Evolutionary conservation across 345 rosid species (phyloP).

Genomic region (Excoecaria agallocha): DNA sequence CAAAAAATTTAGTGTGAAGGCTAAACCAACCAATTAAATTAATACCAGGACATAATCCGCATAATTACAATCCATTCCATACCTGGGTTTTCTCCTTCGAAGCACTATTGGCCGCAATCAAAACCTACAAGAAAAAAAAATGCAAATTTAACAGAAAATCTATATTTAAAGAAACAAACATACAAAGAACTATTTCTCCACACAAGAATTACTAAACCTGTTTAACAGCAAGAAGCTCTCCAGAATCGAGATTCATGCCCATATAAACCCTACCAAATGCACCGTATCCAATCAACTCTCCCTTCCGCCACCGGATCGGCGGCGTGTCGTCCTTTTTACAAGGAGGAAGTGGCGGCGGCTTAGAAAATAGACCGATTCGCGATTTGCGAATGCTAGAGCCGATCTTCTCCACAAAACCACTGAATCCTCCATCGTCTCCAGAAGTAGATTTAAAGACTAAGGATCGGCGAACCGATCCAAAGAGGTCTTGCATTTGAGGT

Average conservation of each 20-base stretch:
- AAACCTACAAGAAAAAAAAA: slow-evolving; percentile 39
- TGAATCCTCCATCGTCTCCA: slow-evolving; percentile 26
- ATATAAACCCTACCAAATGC: slow-evolving; percentile 36
- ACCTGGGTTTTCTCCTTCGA: slow-evolving; percentile 79
- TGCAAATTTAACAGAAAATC: not conserved
- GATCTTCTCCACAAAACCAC: slow-evolving; percentile 30
- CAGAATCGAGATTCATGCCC: slow-evolving; percentile 41
- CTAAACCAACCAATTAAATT: not conserved
- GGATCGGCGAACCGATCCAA: slow-evolving; percentile 39
- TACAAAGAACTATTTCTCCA: not conserved
- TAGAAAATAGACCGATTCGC: slow-evolving; percentile 27
- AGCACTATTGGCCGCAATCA: slow-evolving; percentile 56
- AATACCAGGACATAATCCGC: not conserved
- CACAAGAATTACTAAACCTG: slow-evolving; percentile 20
- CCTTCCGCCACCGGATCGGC: slow-evolving; percentile 36
- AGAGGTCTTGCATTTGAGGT: slow-evolving; percentile 28
- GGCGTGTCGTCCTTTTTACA: slow-evolving; percentile 23
- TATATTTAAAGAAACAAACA: not conserved
- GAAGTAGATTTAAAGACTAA: slow-evolving; percentile 28
- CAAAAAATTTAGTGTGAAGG: not conserved
- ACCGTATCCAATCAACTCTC: slow-evolving; percentile 36
- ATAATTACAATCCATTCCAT: not conserved
- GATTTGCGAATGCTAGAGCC: slow-evolving; percentile 36
- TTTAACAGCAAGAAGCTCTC: slow-evolving; percentile 37
- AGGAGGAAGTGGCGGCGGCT: slow-evolving; percentile 13